phyloP scores from a whole-genome alignment of 495 filamentous ascomycete genomes.

The Parachaetomium inaequale region DNA sequence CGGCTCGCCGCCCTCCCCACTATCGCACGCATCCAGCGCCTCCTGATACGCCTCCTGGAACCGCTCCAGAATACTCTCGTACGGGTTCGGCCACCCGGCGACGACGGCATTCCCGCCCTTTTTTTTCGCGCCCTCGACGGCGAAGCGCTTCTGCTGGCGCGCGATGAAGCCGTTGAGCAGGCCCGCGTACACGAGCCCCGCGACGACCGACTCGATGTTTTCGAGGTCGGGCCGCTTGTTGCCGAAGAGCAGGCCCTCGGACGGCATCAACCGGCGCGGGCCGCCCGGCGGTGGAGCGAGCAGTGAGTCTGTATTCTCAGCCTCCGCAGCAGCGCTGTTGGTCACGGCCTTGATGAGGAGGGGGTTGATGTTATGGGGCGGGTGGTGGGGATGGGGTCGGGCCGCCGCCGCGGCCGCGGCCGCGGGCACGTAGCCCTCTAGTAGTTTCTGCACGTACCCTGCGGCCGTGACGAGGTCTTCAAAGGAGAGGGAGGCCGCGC shows the following conservation, averaged over 20 bases:
- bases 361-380: slow-evolving; percentile 28
- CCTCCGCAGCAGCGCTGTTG: slow-evolving; percentile 31
- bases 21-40: slow-evolving; percentile 22
- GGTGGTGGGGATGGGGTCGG: slow-evolving; percentile 11
- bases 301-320: slow-evolving; percentile 25
- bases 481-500: slow-evolving; percentile 56
- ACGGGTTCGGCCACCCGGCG: slow-evolving; percentile 44
- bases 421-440: slow-evolving; percentile 48
- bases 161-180: slow-evolving; percentile 86
- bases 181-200: slow-evolving; percentile 73
- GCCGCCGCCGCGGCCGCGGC: slow-evolving; percentile 20
- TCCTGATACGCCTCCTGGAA: slow-evolving; percentile 33
- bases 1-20: slow-evolving; percentile 23
- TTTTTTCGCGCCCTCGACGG: slow-evolving; percentile 72
- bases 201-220: slow-evolving; percentile 73
- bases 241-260: slow-evolving; percentile 47
- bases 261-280: slow-evolving; percentile 46
- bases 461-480: slow-evolving; percentile 52
- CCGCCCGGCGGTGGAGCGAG: slow-evolving; percentile 45
- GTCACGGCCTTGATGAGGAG: slow-evolving; percentile 43
- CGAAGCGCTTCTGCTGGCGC: slow-evolving; percentile 69
- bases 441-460: slow-evolving; percentile 47
- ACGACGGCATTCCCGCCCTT: slow-evolving; percentile 44
- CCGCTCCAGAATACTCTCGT: slow-evolving; percentile 31
- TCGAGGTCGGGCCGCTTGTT: slow-evolving; percentile 54